Base-by-base conservation (phyloP, 768 basidiomycete genomes). In the Pilatotrama ljubarskyi region DNA sequence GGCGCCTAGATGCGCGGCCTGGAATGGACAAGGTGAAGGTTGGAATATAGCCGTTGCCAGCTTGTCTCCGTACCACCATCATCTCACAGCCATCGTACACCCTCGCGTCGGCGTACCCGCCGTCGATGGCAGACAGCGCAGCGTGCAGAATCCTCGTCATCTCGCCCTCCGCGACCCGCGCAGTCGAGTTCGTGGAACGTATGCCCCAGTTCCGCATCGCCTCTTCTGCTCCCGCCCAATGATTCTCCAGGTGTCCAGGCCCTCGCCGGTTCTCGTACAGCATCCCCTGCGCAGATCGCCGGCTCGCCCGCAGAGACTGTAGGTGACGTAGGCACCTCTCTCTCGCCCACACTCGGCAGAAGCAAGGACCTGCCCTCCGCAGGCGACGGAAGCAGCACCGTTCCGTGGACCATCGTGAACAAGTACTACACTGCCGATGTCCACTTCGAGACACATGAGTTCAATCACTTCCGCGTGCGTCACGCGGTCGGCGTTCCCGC, bases 401-500 rank as follows among this genome's bases (percentile, higher is more conserved):
- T 90, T 32, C 86, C 87, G 10, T 93, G 90, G 90, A 88, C 82
- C 41, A 88, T 93, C 61, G 73, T 74, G 51, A 93, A 93, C 76
- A 87, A 83, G 70, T 94, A 94, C 73, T 94, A 93, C 74, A 82
- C 82, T 14, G 92, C 91, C 1, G 77, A 81, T 59, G 87, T 94
- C 7, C 84, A 85, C 61, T 92, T 93, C 68, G 74, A 83, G 35
- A 75, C 79, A 11, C 79, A 80, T 55, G 74, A 79, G 17, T 70
- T 84, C 53, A 73, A 76, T 29, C 76, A 78, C 11, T 76, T 83
- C 59, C 72, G 71, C 29, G 72, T 77, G 17, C 69, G 77, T 44
- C 71, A 77, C 18, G 73, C 80, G 17, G 73, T 73, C 37, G 73
- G 76, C 46, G 79, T 84, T 6, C 90, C 91, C 20, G 92, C 92